phyloP scores from a whole-genome alignment of 331 rosid species.

The Erythrophleum ivorense region DNA sequence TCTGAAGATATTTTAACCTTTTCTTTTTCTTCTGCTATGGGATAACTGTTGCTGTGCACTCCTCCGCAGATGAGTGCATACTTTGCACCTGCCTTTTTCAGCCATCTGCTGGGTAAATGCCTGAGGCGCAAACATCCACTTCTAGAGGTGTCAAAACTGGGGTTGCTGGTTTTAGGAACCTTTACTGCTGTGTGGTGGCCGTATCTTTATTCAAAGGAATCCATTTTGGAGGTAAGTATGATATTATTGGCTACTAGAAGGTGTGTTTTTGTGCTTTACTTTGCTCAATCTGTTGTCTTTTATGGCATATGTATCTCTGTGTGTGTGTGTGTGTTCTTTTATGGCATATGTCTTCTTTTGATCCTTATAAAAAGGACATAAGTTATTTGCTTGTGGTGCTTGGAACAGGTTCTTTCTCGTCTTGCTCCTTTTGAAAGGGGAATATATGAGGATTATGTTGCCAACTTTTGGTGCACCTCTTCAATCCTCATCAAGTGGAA shows the following conservation, averaged over 20 bases:
- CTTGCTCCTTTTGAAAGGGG: conserved; percentile 98
- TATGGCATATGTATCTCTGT: background rate
- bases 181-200: conserved; percentile 89
- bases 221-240: conserved; percentile 63
- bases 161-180: conserved; percentile 75
- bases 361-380: background rate
- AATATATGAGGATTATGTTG: conserved; percentile 92
- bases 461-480: conserved; percentile 95
- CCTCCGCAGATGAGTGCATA: conserved; percentile 88
- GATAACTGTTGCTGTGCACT: conserved; percentile 24
- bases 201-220: conserved; percentile 69
- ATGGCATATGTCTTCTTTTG: conserved; percentile 15
- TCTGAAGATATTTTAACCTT: background rate
- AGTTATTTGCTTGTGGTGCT: conserved; percentile 24
- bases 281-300: background rate
- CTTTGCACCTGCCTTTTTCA: conserved; percentile 97
- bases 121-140: conserved; percentile 65
- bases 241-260: conserved; percentile 18
- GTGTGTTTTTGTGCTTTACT: background rate
- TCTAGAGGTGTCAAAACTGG: conserved; percentile 76
- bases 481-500: conserved; percentile 91
- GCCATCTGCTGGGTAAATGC: conserved; percentile 88
- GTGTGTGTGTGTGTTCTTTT: background rate
- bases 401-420: conserved; percentile 78
- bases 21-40: background rate